Base-by-base conservation (phyloP, 1,284 basidiomycete species). In the Abortiporus biennis region DNA sequence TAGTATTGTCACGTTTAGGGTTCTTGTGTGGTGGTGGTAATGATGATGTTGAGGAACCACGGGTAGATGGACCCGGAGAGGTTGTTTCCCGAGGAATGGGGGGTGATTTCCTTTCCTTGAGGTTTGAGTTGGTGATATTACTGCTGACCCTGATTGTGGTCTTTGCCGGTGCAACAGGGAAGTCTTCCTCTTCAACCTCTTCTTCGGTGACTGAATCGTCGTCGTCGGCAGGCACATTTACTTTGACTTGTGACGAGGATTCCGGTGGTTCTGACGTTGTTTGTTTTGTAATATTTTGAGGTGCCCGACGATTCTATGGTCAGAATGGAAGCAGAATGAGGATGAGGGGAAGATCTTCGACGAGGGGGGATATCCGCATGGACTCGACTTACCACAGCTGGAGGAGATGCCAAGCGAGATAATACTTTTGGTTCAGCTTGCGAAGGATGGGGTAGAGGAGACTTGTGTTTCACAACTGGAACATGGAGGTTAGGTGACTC, bases 181-280 rank as follows among this genome's bases (percentile, higher is more conserved):
- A 35, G n/a, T 20, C 47, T n/a, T n/a, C n/a, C n/a, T n/a, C n/a
- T n/a, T n/a, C n/a, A n/a, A n/a, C 47, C 17, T 48, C 53, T 25
- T 64, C 61, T 27, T 69, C 75, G 12, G 77, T 81, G 21, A 63
- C 66, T 43, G 79, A 76, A 47, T 67, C 68, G 16, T 56, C 57
- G 38, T 59, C 56, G 52, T 22, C 50, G 42, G 40, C 36, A 6
- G 39, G n/a, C 17, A n/a, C 29, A 13, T 30, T 21, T 3, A 34
- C 27, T 29, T 40, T 37, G 33, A 36, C 39, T 17, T 19, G 36
- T 23, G 35, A 32, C 11, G 20, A 19, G 19, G 35, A 6, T 31
- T 29, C 30, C 24, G 30, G 21, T 22, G 21, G 9, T 20, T 9
- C 20, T 5, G 17, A 9, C 22, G 19, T 23, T 20, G 36, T 5